Base-by-base conservation (phyloP, 352 stramenopile species). In the Albugo laibachii region DNA sequence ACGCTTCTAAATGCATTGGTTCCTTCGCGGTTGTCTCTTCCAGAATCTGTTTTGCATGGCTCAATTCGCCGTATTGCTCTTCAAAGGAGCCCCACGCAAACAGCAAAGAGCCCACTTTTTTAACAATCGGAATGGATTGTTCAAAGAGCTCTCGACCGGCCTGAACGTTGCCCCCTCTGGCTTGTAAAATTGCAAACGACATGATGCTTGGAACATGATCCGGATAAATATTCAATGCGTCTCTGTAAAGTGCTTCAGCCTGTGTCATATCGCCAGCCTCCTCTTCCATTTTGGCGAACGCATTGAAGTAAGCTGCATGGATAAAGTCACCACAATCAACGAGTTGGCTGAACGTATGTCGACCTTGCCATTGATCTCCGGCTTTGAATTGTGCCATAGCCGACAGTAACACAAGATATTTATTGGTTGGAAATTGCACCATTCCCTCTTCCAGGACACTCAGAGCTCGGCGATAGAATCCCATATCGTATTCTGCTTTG, bases 271-370 rank as follows among this genome's bases (percentile, higher is more conserved):
- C 78, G 31, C 78, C 78, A 13, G 85, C 47, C 35, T 86, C 67
- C 35, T 85, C 61, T 52, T 92, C 78, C 69, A 92, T 85, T 52
- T 69, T 76, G 13, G 73, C 78, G 51, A 84, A 92, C 14, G 78
- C 76, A 49, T 92, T 86, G 56, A 75, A 92, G 11, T 66, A 66
- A 13, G 73, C 71, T 24, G 75, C 59, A 41, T 92, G 73, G 36
- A 84, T 84, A 18, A 84, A 49, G 15, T 69, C 76, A 19, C 70
- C 73, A 45, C 3, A 43, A 8, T 43, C 38, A 43, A 19, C 16
- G 20, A 24, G 38, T 24, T 43, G 20, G 8, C 16, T 43, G 20
- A 43, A 43, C 16, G 38, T 24, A 43, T 8, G 16, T 43, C 20
- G 38, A 19, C 38, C 16, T 43, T 24, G 3, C 16, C 20, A 24